These are phyloP conservation scores for Cicer pinnatifidum DNA, from an alignment of 306 rosid species.

Conservation along the genomic window DNA sequence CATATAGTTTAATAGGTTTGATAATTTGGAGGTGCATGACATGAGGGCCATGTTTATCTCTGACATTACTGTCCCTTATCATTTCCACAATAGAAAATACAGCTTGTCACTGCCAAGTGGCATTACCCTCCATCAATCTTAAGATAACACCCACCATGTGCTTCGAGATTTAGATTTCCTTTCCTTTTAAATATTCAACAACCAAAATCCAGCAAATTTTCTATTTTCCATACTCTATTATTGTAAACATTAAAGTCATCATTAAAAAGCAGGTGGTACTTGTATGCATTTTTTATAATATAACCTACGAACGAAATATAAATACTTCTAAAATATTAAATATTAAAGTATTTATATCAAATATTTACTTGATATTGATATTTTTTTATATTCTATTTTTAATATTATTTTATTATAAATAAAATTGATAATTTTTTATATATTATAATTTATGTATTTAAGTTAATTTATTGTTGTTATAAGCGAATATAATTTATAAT, in stretches of 20 bases:
- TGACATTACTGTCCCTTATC: constrained; percentile 46
- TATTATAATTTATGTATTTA: no score
- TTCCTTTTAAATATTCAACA: constrained; percentile 32
- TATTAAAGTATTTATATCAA: no score
- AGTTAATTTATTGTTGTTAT: no score
- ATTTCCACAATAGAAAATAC: constrained; percentile 38
- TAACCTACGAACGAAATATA: no score
- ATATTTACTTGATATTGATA: no score
- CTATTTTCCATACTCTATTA: constrained; percentile 17
- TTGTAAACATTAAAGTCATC: background rate
- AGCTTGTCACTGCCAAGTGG: constrained; percentile 50
- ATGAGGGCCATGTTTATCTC: constrained; percentile 42
- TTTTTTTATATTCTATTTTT: no score
- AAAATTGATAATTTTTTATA: no score
- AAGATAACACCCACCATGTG: constrained; percentile 49
- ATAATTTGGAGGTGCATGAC: constrained; percentile 33
- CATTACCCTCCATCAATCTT: constrained; percentile 17
- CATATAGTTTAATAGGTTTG: constrained; percentile 7
- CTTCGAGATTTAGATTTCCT: constrained; percentile 45
- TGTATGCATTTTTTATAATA: background rate
- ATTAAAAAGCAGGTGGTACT: background rate
- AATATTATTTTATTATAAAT: no score
- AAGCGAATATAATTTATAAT: no score
- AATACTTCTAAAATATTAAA: no score
- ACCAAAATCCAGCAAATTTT: constrained; percentile 32